phyloP scores from a whole-genome alignment of 1,139 yeast species.

The Yamadazyma friedrichii region DNA sequence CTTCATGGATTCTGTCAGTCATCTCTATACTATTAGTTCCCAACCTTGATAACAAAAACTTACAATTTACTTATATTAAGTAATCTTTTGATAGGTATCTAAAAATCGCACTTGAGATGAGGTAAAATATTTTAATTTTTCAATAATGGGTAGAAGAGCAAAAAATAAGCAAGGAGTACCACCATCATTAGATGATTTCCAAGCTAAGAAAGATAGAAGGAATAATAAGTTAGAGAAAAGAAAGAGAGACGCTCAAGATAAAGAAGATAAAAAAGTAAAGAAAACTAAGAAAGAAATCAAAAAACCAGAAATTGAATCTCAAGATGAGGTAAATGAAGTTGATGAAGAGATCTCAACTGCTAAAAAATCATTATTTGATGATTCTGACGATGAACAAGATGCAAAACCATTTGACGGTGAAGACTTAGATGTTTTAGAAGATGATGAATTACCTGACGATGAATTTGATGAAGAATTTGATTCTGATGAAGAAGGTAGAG shows the following conservation, averaged over 20 bases:
- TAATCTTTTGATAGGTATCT: conserved; percentile 4
- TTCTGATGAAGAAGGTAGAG: conserved; percentile 57
- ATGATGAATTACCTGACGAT: conserved; percentile 30
- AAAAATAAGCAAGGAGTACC: conserved; percentile 90
- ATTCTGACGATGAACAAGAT: conserved; percentile 51
- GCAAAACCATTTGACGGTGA: conserved; percentile 27
- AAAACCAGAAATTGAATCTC: conserved; percentile 17
- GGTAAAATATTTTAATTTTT: conserved; percentile 10
- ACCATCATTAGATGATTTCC: conserved; percentile 81
- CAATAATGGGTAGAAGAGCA: conserved; percentile 83
- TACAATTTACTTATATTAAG: too few species aligned
- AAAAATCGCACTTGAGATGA: conserved; percentile 8
- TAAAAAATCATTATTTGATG: conserved; percentile 76
- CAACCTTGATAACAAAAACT: neutral
- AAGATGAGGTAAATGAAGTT: conserved; percentile 24
- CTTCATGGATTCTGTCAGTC: neutral
- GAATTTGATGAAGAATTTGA: conserved; percentile 53
- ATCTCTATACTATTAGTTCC: neutral
- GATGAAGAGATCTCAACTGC: conserved; percentile 60
- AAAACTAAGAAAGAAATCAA: conserved; percentile 13
- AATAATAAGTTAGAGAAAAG: conserved; percentile 35
- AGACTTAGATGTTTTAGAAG: conserved; percentile 40
- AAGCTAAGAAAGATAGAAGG: conserved; percentile 53
- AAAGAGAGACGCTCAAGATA: conserved; percentile 23
- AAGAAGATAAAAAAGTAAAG: conserved; percentile 21